Conservation (phyloP, 495 filamentous ascomycete genomes). For the Oidiodendron maius region DNA sequence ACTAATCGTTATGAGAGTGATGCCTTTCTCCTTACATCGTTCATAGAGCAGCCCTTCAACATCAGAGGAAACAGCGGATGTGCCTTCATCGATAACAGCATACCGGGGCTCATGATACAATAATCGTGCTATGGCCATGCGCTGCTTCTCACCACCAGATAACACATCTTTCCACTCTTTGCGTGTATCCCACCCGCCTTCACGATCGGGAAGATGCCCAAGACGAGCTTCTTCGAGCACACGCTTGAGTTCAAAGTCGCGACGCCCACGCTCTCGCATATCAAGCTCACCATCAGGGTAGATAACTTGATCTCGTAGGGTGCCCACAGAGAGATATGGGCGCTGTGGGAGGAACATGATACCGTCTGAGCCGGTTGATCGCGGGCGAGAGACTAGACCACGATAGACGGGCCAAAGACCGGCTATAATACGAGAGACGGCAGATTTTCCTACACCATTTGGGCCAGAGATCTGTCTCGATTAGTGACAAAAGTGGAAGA, state of each 20-base stretch:
- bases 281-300: constrained; percentile 94
- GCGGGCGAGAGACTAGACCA: constrained; percentile 77
- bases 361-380: constrained; percentile 73
- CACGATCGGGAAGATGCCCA: constrained; percentile 82
- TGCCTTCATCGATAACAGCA: constrained; percentile 93
- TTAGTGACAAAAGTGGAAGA: background rate
- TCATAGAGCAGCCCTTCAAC: constrained; percentile 94
- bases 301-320: constrained; percentile 93
- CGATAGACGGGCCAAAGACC: constrained; percentile 97
- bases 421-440: constrained; percentile 82
- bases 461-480: constrained; percentile 68
- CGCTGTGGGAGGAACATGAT: constrained; percentile 98
- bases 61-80: constrained; percentile 85
- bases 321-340: constrained; percentile 91
- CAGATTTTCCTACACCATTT: constrained; percentile 91
- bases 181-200: constrained; percentile 92
- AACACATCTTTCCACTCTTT: constrained; percentile 99
- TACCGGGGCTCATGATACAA: constrained; percentile 94
- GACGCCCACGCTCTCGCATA: constrained; percentile 75
- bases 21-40: constrained; percentile 82
- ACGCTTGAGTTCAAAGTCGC: constrained; percentile 65
- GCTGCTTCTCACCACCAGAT: constrained; percentile 96
- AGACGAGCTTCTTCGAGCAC: constrained; percentile 79
- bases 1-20: constrained; percentile 90
- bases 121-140: constrained; percentile 82